phyloP scores from a whole-genome alignment of 306 rosid genomes.

The Quercus suber region DNA sequence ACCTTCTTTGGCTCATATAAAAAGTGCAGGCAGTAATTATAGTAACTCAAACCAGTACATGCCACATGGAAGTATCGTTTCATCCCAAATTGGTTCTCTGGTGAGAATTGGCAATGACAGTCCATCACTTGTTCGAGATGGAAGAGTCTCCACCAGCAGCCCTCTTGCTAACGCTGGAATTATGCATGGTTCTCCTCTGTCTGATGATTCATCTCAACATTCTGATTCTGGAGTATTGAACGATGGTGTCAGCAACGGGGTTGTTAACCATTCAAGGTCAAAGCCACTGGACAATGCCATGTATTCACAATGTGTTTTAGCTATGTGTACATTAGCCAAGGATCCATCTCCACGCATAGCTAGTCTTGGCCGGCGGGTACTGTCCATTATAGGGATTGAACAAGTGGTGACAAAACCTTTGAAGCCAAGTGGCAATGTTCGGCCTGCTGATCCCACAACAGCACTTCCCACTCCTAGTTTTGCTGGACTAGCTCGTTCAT shows the following conservation, averaged over 20 bases:
- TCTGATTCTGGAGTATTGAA: slow-evolving; percentile 90
- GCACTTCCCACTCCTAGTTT: slow-evolving; percentile 43
- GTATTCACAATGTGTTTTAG: slow-evolving; percentile 81
- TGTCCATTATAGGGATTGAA: slow-evolving; percentile 91
- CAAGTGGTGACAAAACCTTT: slow-evolving; percentile 86
- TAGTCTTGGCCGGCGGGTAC: slow-evolving; percentile 77
- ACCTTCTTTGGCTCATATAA: slow-evolving; percentile 73
- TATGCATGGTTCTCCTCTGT: slow-evolving; percentile 92
- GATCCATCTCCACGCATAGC: slow-evolving; percentile 98
- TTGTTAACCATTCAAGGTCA: slow-evolving; percentile 54
- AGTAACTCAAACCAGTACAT: slow-evolving; percentile 47
- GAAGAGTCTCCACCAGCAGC: slow-evolving; percentile 79
- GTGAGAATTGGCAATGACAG: slow-evolving; percentile 73
- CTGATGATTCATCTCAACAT: slow-evolving; percentile 90
- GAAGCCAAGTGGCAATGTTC: slow-evolving; percentile 38
- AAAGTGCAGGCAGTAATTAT: slow-evolving; percentile 48
- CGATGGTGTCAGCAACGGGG: slow-evolving; percentile 85
- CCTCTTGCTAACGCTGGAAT: slow-evolving; percentile 82
- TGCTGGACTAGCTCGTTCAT: slow-evolving; percentile 83
- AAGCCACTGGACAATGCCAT: slow-evolving; percentile 66
- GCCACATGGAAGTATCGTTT: slow-evolving; percentile 59
- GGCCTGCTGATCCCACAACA: slow-evolving; percentile 44
- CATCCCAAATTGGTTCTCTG: slow-evolving; percentile 86
- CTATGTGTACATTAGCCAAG: slow-evolving; percentile 90
- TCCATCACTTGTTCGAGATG: slow-evolving; percentile 63